Evolutionary conservation across 768 basidiomycete genomes (phyloP).

Genomic region (Gymnopilus dilepis): DNA sequence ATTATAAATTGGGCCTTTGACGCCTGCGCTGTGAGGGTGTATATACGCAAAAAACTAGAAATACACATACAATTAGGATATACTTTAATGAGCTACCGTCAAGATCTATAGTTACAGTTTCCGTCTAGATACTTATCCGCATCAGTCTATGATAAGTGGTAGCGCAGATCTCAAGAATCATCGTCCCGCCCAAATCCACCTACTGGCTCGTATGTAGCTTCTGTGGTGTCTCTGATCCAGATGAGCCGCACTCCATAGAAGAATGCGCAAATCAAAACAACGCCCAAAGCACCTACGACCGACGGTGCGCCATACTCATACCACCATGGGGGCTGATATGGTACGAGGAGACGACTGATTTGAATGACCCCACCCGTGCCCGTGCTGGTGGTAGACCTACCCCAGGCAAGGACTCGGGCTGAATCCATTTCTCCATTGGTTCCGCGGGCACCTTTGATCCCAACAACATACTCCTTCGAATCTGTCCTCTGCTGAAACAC

Average conservation of each 20-base stretch:
- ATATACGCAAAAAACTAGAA: slow-evolving; percentile 16
- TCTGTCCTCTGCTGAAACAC: slow-evolving; percentile 66
- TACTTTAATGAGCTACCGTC: slow-evolving; percentile 16
- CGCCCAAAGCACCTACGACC: slow-evolving; percentile 62
- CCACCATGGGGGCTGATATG: slow-evolving; percentile 91
- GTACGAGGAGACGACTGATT: slow-evolving; percentile 82
- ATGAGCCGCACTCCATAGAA: slow-evolving; percentile 73
- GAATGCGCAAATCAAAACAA: slow-evolving; percentile 66
- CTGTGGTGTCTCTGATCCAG: slow-evolving; percentile 78
- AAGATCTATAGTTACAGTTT: slow-evolving; percentile 13
- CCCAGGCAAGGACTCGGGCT: slow-evolving; percentile 73
- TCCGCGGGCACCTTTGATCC: slow-evolving; percentile 76
- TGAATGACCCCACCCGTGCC: slow-evolving; percentile 88
- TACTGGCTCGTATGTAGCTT: slow-evolving; percentile 89
- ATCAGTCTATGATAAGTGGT: slow-evolving; percentile 12
- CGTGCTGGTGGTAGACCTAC: slow-evolving; percentile 72
- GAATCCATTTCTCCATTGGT: slow-evolving; percentile 66
- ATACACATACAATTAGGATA: slow-evolving; percentile 25
- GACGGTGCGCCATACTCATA: slow-evolving; percentile 72
- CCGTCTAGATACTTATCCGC: slow-evolving; percentile 9
- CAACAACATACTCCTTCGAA: slow-evolving; percentile 64
- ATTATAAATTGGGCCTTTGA: background rate
- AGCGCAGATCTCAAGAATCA: slow-evolving; percentile 24
- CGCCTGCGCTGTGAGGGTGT: slow-evolving; percentile 1
- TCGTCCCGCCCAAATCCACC: slow-evolving; percentile 73